These are phyloP conservation scores for Calonectria naviculata DNA, from an alignment of 2,329 filamentous ascomycete genomes.

Conservation along the genomic window DNA sequence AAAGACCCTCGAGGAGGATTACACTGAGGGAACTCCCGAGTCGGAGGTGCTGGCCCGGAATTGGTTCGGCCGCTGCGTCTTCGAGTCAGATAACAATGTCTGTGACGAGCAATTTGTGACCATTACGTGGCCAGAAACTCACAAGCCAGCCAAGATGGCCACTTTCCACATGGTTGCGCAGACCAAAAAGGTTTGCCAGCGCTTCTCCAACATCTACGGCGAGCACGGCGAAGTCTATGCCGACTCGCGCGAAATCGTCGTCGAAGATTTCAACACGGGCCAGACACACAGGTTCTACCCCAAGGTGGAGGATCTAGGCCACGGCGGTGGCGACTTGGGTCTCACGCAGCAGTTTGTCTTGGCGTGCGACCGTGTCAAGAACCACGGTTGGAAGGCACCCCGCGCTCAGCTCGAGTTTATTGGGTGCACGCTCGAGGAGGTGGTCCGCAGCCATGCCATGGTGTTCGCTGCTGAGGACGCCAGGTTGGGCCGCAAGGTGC, in stretches of 20 bases:
- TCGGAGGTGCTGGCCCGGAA: conserved; percentile 63
- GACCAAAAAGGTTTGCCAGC: conserved; percentile 86
- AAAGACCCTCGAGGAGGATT: conserved; percentile 62
- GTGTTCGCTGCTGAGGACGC: conserved; percentile 97
- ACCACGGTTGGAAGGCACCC: conserved; percentile 71
- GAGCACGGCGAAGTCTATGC: conserved; percentile 87
- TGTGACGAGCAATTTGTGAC: conserved; percentile 93
- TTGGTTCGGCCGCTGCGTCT: conserved; percentile 97
- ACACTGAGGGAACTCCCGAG: conserved; percentile 59
- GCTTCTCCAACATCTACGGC: conserved; percentile 88
- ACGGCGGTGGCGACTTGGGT: conserved; percentile 59
- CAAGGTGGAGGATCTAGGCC: conserved; percentile 49
- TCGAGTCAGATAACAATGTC: conserved; percentile 92
- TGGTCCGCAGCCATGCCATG: conserved; percentile 88
- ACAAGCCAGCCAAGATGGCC: conserved; percentile 81
- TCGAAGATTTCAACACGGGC: conserved; percentile 68
- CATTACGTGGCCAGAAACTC: conserved; percentile 83
- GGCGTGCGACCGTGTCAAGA: conserved; percentile 84
- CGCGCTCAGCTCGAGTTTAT: conserved; percentile 81
- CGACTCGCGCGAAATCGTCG: conserved; percentile 80
- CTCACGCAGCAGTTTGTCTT: conserved; percentile 84
- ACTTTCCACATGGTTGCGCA: conserved; percentile 95
- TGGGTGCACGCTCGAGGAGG: conserved; percentile 87
- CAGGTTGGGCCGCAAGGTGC: conserved; percentile 72
- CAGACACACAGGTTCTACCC: conserved; percentile 45